A percentile compares a stretch with the other conserved stretches of the same genome.
Conservation (phyloP, 2,329 filamentous ascomycete species). For the Apiospora aurea region DNA sequence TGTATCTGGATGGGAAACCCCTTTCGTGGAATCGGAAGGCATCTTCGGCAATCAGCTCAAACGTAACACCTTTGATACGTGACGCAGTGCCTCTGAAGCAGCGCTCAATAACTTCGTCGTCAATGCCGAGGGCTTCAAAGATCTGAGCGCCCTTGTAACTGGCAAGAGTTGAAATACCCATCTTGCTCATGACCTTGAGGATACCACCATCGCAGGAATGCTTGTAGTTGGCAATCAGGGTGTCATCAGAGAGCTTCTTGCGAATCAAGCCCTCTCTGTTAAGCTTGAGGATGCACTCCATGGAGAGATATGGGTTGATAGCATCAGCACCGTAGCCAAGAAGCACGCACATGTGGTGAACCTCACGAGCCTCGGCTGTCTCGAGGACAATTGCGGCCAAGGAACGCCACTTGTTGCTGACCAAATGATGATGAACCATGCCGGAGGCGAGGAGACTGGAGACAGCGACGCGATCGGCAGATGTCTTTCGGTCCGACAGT, state of each 20-base stretch:
- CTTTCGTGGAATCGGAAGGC: conserved; percentile 94
- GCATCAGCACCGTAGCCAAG: conserved; percentile 94
- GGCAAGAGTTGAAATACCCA: conserved; percentile 96
- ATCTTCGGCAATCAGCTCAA: conserved; percentile 92
- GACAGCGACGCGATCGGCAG: conserved; percentile 81
- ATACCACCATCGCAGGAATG: conserved; percentile 96
- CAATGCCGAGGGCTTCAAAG: conserved; percentile 93
- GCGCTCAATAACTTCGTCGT: conserved; percentile 89
- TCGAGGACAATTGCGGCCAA: conserved; percentile 87
- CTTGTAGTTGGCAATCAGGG: conserved; percentile 94
- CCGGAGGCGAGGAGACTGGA: conserved; percentile 88
- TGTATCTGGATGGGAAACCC: conserved; percentile 83
- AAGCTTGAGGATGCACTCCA: conserved; percentile 97
- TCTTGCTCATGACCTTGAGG: conserved; percentile 98
- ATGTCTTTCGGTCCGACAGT: conserved; percentile 87
- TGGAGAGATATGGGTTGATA: conserved; percentile 91
- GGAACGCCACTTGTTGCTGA: conserved; percentile 94
- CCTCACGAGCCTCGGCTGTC: conserved; percentile 94
- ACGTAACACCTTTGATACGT: conserved; percentile 92
- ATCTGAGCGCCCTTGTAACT: conserved; percentile 99
- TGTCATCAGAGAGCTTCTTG: conserved; percentile 83
- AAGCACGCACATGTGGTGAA: conserved; percentile 98
- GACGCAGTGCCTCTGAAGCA: conserved; percentile 96
- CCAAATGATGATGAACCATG: conserved; percentile 94
- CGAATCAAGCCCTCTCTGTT: conserved; percentile 92